Conservation (phyloP, 2,329 filamentous ascomycete genomes). For the Zymoseptoria crescenta region DNA sequence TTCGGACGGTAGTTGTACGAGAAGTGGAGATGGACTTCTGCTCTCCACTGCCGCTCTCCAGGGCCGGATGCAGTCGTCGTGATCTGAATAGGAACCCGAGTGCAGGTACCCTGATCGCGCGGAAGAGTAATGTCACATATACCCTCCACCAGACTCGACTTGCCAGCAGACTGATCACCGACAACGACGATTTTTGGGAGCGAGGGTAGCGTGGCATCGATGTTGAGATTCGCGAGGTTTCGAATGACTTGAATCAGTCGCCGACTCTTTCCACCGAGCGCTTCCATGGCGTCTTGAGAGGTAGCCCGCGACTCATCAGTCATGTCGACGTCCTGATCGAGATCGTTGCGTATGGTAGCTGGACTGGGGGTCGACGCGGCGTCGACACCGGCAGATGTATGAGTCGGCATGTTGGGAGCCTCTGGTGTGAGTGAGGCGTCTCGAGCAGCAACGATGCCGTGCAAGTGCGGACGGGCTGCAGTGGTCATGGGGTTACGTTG, state of each 20-base stretch:
- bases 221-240: slow-evolving; percentile 62
- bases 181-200: slow-evolving; percentile 75
- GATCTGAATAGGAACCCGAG: slow-evolving; percentile 69
- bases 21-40: slow-evolving; percentile 42
- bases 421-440: background rate
- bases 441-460: too few species aligned
- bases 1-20: slow-evolving; percentile 53
- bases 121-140: slow-evolving; percentile 61
- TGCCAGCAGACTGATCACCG: slow-evolving; percentile 78
- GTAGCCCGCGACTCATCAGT: background rate
- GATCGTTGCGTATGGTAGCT: background rate
- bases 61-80: slow-evolving; percentile 50
- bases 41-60: slow-evolving; percentile 43
- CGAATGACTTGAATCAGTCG: slow-evolving; percentile 58
- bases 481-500: background rate
- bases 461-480: background rate
- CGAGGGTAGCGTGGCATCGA: slow-evolving; percentile 58
- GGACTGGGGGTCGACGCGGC: too few species aligned
- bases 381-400: background rate
- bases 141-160: slow-evolving; percentile 42
- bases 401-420: background rate
- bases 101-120: slow-evolving; percentile 64
- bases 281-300: slow-evolving; percentile 28
- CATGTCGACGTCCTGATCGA: slow-evolving; percentile 5
- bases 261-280: slow-evolving; percentile 57